These are phyloP conservation scores for Fomitopsis betulina DNA, from an alignment of 1,284 basidiomycete genomes.

Conservation along the genomic window DNA sequence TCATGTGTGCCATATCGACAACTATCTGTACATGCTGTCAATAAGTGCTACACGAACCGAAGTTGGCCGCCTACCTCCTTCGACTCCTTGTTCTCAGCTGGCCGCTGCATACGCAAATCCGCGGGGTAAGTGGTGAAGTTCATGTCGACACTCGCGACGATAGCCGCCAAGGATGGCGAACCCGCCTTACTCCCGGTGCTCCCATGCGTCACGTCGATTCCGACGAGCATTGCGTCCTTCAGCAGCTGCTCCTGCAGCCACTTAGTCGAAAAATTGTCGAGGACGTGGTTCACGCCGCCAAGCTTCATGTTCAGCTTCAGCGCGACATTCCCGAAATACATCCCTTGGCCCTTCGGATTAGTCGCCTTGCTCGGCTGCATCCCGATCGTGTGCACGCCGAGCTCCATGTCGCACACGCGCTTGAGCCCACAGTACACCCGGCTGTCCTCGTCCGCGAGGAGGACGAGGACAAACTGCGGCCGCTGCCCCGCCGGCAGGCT, in stretches of 20 bases:
- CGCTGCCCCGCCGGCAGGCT: slow-evolving; percentile 26
- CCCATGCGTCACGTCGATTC: slow-evolving; percentile 77
- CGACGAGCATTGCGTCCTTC: slow-evolving; percentile 73
- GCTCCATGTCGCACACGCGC: slow-evolving; percentile 61
- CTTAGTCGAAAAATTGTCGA: slow-evolving; percentile 47
- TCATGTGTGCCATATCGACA: slow-evolving; percentile 66
- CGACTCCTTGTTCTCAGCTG: slow-evolving; percentile 32
- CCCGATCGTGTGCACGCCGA: slow-evolving; percentile 69
- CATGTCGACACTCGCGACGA: slow-evolving; percentile 68
- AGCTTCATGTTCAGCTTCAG: slow-evolving; percentile 69
- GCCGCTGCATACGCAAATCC: slow-evolving; percentile 54
- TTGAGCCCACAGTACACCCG: slow-evolving; percentile 73
- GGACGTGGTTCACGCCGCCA: slow-evolving; percentile 68
- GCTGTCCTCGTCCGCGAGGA: slow-evolving; percentile 59
- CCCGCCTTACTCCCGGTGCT: slow-evolving; percentile 50
- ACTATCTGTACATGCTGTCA: slow-evolving; percentile 47
- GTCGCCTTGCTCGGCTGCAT: slow-evolving; percentile 46
- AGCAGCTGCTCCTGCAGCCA: slow-evolving; percentile 49
- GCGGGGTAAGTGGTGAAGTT: slow-evolving; percentile 70
- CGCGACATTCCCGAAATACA: slow-evolving; percentile 74
- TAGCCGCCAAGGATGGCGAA: slow-evolving; percentile 72
- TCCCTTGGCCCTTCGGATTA: slow-evolving; percentile 51
- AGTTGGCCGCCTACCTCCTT: slow-evolving; percentile 48
- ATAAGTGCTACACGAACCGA: neutral
- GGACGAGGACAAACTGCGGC: slow-evolving; percentile 57